Evolutionary conservation across 352 stramenopile genomes (phyloP).

Genomic region (Saprolegnia parasitica): DNA sequence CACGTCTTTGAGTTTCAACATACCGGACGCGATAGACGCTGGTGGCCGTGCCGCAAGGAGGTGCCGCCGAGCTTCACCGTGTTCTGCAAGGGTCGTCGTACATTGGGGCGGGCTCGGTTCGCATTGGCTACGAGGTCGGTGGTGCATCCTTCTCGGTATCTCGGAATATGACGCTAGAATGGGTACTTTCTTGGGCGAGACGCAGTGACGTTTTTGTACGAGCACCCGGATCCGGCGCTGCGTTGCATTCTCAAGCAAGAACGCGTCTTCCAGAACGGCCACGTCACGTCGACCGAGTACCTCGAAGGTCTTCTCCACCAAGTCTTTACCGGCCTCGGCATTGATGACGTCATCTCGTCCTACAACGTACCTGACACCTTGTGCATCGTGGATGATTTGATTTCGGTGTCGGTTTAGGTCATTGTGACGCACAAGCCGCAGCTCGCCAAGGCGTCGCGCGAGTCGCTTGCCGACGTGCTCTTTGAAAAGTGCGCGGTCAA

Average conservation of each 20-base stretch:
- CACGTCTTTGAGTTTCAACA: background rate
- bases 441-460: background rate
- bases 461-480: background rate
- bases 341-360: background rate
- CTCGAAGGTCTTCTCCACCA: conserved; percentile 6
- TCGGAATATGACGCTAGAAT: background rate
- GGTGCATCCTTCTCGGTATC: background rate
- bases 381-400: background rate
- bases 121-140: background rate
- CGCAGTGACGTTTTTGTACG: background rate
- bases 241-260: conserved; percentile 5
- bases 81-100: conserved; percentile 21
- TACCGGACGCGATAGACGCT: background rate
- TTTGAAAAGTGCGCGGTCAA: conserved; percentile 1
- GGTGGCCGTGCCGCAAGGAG: background rate
- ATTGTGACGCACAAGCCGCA: conserved; percentile 16
- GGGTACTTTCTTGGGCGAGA: conserved; percentile 15
- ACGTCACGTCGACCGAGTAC: conserved; percentile 1
- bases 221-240: conserved; percentile 11
- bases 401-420: background rate
- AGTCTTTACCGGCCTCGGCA: background rate
- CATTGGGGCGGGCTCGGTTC: background rate
- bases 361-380: background rate
- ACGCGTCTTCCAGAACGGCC: background rate
- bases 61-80: background rate